phyloP scores from a whole-genome alignment of 805 yeast species.

The Blastobotrys chiropterorum region DNA sequence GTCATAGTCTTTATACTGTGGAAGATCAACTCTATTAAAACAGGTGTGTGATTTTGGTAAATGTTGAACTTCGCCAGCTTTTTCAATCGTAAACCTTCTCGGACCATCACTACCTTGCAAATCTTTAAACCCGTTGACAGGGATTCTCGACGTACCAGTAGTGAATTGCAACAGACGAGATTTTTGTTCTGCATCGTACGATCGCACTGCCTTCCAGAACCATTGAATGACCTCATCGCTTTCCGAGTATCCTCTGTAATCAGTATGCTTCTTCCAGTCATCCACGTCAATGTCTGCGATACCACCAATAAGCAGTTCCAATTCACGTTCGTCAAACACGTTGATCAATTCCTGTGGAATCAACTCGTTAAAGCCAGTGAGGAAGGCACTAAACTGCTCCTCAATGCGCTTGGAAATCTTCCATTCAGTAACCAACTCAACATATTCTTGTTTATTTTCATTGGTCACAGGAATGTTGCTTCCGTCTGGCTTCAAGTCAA shows the following conservation, averaged over 20 bases:
- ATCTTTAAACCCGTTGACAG: slow-evolving; percentile 98
- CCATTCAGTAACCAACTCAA: slow-evolving; percentile 94
- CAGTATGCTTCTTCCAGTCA: slow-evolving; percentile 99
- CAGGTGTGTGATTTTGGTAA: slow-evolving; percentile 97
- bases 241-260: slow-evolving; percentile 96
- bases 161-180: slow-evolving; percentile 94
- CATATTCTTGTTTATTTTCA: slow-evolving; percentile 91
- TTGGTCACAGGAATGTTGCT: slow-evolving; percentile 85
- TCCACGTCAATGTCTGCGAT: slow-evolving; percentile 96
- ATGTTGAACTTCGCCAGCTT: slow-evolving; percentile 90
- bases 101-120: slow-evolving; percentile 99
- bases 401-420: slow-evolving; percentile 87
- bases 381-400: slow-evolving; percentile 92
- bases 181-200: slow-evolving; percentile 95
- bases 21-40: slow-evolving; percentile 97
- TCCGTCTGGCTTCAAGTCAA: slow-evolving; percentile 88
- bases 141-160: slow-evolving; percentile 98
- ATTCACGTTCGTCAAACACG: slow-evolving; percentile 95
- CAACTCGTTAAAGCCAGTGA: slow-evolving; percentile 95
- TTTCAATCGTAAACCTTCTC: slow-evolving; percentile 95
- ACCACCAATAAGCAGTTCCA: slow-evolving; percentile 96
- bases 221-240: slow-evolving; percentile 94
- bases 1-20: slow-evolving; percentile 83
- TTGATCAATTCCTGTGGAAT: slow-evolving; percentile 95
- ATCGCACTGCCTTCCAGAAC: slow-evolving; percentile 94